Evolutionary conservation across 2,329 filamentous ascomycete genomes (phyloP), one percentile per base, ranked within the genome.

Genomic region (Fusarium drepaniforme): DNA sequence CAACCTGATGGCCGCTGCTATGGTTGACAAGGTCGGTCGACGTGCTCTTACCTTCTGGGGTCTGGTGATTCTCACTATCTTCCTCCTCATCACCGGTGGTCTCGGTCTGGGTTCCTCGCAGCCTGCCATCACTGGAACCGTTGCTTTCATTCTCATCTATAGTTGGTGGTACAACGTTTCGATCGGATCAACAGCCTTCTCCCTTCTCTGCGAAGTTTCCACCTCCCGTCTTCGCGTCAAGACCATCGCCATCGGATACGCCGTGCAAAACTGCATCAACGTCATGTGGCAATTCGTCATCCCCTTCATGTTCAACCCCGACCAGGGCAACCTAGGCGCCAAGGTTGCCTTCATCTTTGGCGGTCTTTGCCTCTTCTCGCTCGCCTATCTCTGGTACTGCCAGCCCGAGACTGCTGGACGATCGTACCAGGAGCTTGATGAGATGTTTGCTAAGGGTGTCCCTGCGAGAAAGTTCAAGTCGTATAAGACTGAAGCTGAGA

Each of bases 361-460:
- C 1, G 73, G 71, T 5, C 30, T 75, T 2, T 66, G 68, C n/a
- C 33, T 72, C 25, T 49, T 75, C 30, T 66, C 28, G 12, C 25
- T 72, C 4, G 46, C 67, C 12, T 72, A 67, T 16, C 65, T 76
- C 0, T 77, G 68, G 64, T 74, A 70, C 12, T 72, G 35, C 2
- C 70, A 75, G 53, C 72, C 76, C 1, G 75, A 78, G 40, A 78
- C 76, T 4, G 63, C 68, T 16, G 75, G 76, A 8, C 68, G 69
- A 13, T 75, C 75, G 0, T 73, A 74, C 12, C 75, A 78, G n/a
- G 71, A 70, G 42, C 42, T 75, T 13, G 70, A 75, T 53, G 70
- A 73, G 49, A 73, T 73, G 72, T 75, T 75, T 62, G 64, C 62
- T 8, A 68, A 66, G 46, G 63, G 67, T 16, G n/a, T 74, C 15